Conservation (phyloP, 441 rosid genomes). For the Monsonia emarginata region DNA sequence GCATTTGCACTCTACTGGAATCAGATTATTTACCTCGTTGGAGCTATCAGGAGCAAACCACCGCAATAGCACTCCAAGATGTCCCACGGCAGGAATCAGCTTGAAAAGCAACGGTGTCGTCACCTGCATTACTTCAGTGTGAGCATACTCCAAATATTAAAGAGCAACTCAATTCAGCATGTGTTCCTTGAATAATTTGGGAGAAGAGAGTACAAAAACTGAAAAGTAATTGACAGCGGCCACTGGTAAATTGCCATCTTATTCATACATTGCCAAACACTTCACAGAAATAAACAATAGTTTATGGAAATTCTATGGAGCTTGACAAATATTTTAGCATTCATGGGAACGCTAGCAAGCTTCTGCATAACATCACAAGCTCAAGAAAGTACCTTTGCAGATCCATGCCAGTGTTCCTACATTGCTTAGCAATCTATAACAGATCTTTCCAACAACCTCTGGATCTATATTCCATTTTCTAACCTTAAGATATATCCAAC, state of each 20-base stretch:
- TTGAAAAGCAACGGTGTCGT: constrained; percentile 93
- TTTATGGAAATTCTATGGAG: neutral
- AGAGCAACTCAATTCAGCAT: neutral
- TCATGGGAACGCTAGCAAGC: neutral
- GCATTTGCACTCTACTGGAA: neutral
- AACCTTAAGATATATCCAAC: neutral
- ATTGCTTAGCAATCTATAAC: neutral
- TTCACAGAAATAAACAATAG: neutral
- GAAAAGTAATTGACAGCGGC: no score
- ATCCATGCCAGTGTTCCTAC: neutral
- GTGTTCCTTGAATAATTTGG: neutral
- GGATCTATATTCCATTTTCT: neutral
- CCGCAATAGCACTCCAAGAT: constrained; percentile 71
- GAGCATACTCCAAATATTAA: constrained; percentile 2
- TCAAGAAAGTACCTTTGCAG: neutral
- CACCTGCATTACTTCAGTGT: constrained; percentile 38
- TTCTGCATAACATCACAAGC: neutral
- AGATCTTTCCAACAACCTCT: neutral
- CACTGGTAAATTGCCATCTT: neutral
- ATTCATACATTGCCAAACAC: neutral
- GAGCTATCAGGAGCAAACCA: constrained; percentile 79
- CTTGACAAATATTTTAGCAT: neutral
- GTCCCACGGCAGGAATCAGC: constrained; percentile 81
- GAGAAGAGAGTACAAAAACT: neutral
- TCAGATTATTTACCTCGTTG: constrained; percentile 48